Evolutionary conservation across 2,329 filamentous ascomycete species (phyloP).

Genomic region (Ascochyta koolunga): DNA sequence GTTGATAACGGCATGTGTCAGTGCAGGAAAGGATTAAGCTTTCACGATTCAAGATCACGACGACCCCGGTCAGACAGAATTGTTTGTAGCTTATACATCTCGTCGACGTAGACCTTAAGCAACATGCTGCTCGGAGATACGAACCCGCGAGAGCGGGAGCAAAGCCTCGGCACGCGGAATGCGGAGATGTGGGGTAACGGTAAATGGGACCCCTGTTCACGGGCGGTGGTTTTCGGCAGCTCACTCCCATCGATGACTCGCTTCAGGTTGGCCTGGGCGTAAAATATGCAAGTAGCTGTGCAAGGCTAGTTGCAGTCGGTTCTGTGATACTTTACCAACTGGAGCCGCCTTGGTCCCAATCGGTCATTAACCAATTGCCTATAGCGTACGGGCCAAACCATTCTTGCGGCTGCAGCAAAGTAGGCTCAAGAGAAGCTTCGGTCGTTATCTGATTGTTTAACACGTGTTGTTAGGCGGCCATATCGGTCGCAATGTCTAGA

Average conservation of each 20-base stretch:
- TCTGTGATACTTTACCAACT: slow-evolving; percentile 22
- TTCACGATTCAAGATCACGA: background rate
- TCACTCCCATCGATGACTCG: background rate
- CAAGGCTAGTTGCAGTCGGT: background rate
- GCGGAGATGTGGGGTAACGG: slow-evolving; percentile 33
- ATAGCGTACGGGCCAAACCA: slow-evolving; percentile 39
- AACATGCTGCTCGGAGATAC: background rate
- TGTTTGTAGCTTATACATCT: background rate
- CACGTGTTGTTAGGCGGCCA: slow-evolving; percentile 24
- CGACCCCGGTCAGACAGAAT: background rate
- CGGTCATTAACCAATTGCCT: slow-evolving; percentile 43
- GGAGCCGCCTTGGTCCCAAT: slow-evolving; percentile 39
- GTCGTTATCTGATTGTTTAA: slow-evolving; percentile 21
- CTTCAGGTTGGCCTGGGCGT: background rate
- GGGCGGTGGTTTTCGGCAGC: slow-evolving; percentile 22
- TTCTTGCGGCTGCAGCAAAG: slow-evolving; percentile 39
- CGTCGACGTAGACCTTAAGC: background rate
- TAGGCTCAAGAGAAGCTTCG: slow-evolving; percentile 29
- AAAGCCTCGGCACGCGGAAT: slow-evolving; percentile 27
- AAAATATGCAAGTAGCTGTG: background rate
- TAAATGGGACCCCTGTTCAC: slow-evolving; percentile 2
- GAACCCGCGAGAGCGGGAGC: background rate
- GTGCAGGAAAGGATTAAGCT: background rate
- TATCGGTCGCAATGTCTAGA: slow-evolving; percentile 23
- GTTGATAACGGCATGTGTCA: background rate